Evolutionary conservation across 164 flowering plant genomes (phyloP).

Genomic region (Sedum album): DNA sequence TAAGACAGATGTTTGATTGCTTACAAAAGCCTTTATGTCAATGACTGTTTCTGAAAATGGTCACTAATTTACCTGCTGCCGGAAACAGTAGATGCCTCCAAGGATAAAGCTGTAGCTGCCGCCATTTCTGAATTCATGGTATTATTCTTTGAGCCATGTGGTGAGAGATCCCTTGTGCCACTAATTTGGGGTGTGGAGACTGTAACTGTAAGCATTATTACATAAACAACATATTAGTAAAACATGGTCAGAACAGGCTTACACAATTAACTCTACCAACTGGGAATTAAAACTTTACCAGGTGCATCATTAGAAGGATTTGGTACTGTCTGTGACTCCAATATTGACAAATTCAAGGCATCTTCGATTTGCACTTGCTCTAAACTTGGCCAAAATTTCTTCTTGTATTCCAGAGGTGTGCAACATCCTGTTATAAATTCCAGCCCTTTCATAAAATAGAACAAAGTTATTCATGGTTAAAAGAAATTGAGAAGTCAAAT

Average conservation of each 20-base stretch:
- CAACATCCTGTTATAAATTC: background rate
- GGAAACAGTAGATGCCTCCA: too few relatives aligned
- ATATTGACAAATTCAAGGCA: background rate
- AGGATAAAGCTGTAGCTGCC: background rate
- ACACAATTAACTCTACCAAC: background rate
- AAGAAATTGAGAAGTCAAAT: too few relatives aligned
- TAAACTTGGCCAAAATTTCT: conserved; percentile 1
- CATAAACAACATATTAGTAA: background rate
- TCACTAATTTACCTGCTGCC: background rate
- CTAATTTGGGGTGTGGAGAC: background rate
- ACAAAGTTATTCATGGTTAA: background rate
- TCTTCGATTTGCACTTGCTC: background rate
- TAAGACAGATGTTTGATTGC: background rate
- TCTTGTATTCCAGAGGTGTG: background rate
- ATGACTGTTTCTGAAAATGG: background rate
- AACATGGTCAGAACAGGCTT: background rate
- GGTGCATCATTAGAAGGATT: too few relatives aligned
- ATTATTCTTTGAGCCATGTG: background rate
- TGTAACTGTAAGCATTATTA: too few relatives aligned
- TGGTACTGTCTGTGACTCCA: background rate
- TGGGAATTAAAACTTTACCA: background rate
- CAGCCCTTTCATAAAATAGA: background rate
- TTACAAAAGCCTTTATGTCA: background rate
- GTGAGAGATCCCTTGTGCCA: too few relatives aligned
- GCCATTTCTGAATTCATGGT: background rate